Evolutionary conservation across 208 protist species (phyloP).

Genomic region (Histomonas meleagridis): DNA sequence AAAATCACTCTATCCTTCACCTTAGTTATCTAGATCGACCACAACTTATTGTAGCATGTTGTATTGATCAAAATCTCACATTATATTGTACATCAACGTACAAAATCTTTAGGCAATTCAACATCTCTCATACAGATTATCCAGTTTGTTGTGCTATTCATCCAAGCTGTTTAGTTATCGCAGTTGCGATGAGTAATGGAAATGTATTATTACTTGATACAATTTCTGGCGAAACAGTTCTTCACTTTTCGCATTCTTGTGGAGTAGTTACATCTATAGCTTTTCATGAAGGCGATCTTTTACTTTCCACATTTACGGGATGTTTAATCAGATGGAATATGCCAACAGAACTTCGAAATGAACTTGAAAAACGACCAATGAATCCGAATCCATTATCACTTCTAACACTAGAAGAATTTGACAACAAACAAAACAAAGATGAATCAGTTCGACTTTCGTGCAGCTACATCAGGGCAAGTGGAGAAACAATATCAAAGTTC

Average conservation of each 20-base stretch:
- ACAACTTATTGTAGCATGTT: neutral
- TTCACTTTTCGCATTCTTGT: neutral
- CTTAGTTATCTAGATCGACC: neutral
- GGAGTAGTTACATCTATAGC: neutral
- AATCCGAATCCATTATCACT: too few relatives aligned
- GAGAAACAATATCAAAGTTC: too few relatives aligned
- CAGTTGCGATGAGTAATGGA: neutral
- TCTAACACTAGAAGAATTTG: too few relatives aligned
- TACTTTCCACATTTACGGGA: neutral
- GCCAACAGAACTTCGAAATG: neutral
- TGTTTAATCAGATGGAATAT: neutral
- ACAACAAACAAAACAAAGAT: too few relatives aligned
- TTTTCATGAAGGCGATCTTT: neutral
- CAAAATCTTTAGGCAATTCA: neutral
- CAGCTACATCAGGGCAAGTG: too few relatives aligned
- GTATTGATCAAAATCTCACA: neutral
- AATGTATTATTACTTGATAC: slow-evolving; percentile 1
- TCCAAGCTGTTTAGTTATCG: neutral
- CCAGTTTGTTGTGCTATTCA: neutral
- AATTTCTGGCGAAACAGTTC: neutral
- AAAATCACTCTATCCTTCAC: neutral
- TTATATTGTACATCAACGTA: neutral
- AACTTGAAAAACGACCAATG: too few relatives aligned
- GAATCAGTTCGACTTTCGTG: too few relatives aligned
- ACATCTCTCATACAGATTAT: neutral